Conservation (phyloP, 495 filamentous ascomycete genomes). For the Podospora sp. region DNA sequence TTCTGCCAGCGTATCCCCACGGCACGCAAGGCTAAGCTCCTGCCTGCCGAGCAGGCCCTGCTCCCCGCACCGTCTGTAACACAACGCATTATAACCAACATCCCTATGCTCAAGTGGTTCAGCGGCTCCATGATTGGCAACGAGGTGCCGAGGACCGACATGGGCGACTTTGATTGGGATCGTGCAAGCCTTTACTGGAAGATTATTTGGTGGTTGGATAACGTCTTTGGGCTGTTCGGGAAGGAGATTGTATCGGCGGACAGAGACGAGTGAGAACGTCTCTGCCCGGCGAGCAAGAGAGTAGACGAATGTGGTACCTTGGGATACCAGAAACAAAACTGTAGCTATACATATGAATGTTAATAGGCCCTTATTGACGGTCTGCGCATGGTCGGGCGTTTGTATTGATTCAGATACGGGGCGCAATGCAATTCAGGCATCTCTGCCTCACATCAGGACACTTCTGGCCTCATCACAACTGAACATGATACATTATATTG, state of each 20-base stretch:
- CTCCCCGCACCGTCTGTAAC: conserved; percentile 61
- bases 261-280: conserved; percentile 47
- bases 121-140: conserved; percentile 79
- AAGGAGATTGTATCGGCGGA: conserved; percentile 51
- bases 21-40: conserved; percentile 53
- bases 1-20: conserved; percentile 48
- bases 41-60: conserved; percentile 64
- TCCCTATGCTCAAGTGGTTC: conserved; percentile 70
- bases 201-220: conserved; percentile 55
- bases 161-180: conserved; percentile 77
- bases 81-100: conserved; percentile 61
- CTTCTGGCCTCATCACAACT: not conserved
- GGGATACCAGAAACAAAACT: not conserved
- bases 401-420: not conserved
- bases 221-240: conserved; percentile 50
- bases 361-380: not conserved
- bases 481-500: not conserved
- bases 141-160: conserved; percentile 72
- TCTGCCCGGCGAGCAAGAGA: not conserved
- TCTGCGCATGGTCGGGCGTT: not conserved
- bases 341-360: not conserved
- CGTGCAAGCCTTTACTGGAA: conserved; percentile 80
- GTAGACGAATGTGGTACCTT: not conserved
- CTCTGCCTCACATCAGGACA: not conserved
- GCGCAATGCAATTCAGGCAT: not conserved